Evolutionary conservation across 2,329 filamentous ascomycete genomes (phyloP), one percentile per base, ranked within the genome.

Genomic region (Arthrinium phaeospermum): DNA sequence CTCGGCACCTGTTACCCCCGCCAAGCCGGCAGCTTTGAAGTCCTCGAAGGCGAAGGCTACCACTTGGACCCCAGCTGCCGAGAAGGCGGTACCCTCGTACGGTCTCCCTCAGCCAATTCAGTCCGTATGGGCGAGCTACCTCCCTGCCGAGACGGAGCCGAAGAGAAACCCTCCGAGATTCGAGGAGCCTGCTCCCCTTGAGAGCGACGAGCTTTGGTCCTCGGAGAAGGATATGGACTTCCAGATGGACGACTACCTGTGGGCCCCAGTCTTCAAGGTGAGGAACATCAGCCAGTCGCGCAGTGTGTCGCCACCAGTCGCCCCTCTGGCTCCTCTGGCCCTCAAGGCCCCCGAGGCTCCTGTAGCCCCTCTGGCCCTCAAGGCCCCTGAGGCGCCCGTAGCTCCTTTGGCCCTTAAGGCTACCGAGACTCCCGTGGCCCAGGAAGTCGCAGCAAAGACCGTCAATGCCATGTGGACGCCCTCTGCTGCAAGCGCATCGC

Each of bases 31-130:
- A 10, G 7, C 30, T n/a, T 22, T 5, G 19, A 19, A 44, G 47
- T 14, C 47, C n/a, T 19, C n/a, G 67, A 34, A 68, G 67, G 4
- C 41, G 14, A 68, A 30, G 41, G 67, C 67, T 68, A 46, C 67
- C 2, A 70, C 49, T 24, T 70, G 68, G 68, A 41, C 68, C 5
- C 68, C 68, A 10, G 19, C 22, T 4, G 7, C 14, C 30, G 37
- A 70, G 68, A 70, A 41, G 68, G 2, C 47, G 4, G 47, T 41
- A 14, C 68, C 34, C 41, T 41, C n/a, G 10, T 57, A 70, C 47
- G 68, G 68, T 51, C 68, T 70, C 14, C 68, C 68, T 44, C 68
- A 70, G 10, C 68, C 68, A 30, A 44, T 10, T 34, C n/a, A 27
- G 7, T 57, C 34, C n/a, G n/a, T 30, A n/a, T 70, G 68, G 68